phyloP scores from a whole-genome alignment of 2,329 filamentous ascomycete species.

The Fusarium nanum region DNA sequence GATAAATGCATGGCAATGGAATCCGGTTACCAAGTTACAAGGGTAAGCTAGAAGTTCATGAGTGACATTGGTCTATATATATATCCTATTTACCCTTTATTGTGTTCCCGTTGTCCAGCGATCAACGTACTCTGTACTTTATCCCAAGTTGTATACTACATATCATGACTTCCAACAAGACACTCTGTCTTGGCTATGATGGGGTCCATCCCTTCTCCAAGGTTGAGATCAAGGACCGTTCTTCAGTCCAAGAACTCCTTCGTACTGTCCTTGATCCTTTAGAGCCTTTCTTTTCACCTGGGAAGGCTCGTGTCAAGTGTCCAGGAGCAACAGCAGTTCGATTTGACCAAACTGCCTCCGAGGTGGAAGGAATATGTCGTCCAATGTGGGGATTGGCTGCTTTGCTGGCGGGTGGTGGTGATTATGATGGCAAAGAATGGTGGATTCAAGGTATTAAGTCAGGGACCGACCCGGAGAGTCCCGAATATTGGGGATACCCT shows the following conservation, averaged over 20 bases:
- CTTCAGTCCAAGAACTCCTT: conserved; percentile 71
- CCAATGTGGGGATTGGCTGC: conserved; percentile 81
- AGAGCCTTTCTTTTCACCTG: conserved; percentile 76
- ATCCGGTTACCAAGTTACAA: neutral
- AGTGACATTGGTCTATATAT: conserved; percentile 16
- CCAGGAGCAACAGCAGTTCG: conserved; percentile 77
- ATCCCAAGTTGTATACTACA: neutral
- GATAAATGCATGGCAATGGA: conserved; percentile 27
- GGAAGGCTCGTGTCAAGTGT: conserved; percentile 72
- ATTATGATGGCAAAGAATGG: conserved; percentile 71
- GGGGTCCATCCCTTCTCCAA: conserved; percentile 66
- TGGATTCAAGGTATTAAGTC: conserved; percentile 76
- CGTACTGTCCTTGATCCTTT: conserved; percentile 76
- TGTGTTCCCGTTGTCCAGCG: neutral
- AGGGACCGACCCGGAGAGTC: conserved; percentile 75
- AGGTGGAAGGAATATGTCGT: conserved; percentile 80
- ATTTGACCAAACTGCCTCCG: conserved; percentile 81
- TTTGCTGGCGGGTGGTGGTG: conserved; percentile 74
- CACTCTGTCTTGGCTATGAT: conserved; percentile 61
- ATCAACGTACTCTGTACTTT: neutral
- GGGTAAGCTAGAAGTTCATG: conserved; percentile 6
- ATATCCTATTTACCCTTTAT: neutral
- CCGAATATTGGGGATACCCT: conserved; percentile 82
- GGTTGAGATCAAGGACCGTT: conserved; percentile 62
- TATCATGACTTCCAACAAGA: conserved; percentile 37